phyloP scores from a whole-genome alignment of 2,329 filamentous ascomycete genomes.

The Aspergillus aculeatinus region DNA sequence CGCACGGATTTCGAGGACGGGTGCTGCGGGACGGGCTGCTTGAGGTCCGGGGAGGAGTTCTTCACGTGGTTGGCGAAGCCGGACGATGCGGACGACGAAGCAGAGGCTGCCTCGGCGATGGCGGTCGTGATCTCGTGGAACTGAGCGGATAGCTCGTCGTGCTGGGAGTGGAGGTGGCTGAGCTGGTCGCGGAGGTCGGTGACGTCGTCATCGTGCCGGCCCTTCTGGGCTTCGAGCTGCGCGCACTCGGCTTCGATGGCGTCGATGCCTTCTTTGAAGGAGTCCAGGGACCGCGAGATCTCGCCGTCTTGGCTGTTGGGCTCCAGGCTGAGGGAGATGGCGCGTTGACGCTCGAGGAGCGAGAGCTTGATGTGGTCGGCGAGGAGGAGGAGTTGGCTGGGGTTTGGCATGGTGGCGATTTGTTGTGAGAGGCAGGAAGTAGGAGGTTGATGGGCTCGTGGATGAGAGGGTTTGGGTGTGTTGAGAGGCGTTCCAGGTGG shows the following conservation, averaged over 20 bases:
- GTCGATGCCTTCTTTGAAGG: slow-evolving; percentile 76
- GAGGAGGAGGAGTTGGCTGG: slow-evolving; percentile 80
- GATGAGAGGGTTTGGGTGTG: not conserved
- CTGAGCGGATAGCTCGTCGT: slow-evolving; percentile 73
- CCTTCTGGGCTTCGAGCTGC: slow-evolving; percentile 53
- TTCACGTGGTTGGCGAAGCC: too few species aligned
- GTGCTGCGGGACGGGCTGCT: slow-evolving; percentile 46
- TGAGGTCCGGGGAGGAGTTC: slow-evolving; percentile 35
- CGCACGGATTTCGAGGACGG: slow-evolving; percentile 71
- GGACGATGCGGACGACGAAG: slow-evolving; percentile 59
- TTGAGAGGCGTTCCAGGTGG: not conserved
- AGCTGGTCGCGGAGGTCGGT: slow-evolving; percentile 65
- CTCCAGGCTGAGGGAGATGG: slow-evolving; percentile 75
- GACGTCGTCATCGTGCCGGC: slow-evolving; percentile 50
- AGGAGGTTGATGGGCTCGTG: not conserved
- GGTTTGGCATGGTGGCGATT: slow-evolving; percentile 48
- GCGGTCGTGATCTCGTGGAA: slow-evolving; percentile 64
- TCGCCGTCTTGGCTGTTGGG: slow-evolving; percentile 81
- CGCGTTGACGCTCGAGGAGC: slow-evolving; percentile 84
- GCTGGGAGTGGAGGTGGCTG: slow-evolving; percentile 68
- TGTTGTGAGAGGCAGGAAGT: not conserved
- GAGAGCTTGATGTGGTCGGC: slow-evolving; percentile 97
- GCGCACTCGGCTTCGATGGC: slow-evolving; percentile 64
- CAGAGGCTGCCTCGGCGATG: slow-evolving; percentile 34
- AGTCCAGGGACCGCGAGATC: slow-evolving; percentile 83